These are phyloP conservation scores for Syncephalastrum contaminatum DNA, from an alignment of 371 early-diverging fungal species.

Conservation along the genomic window DNA sequence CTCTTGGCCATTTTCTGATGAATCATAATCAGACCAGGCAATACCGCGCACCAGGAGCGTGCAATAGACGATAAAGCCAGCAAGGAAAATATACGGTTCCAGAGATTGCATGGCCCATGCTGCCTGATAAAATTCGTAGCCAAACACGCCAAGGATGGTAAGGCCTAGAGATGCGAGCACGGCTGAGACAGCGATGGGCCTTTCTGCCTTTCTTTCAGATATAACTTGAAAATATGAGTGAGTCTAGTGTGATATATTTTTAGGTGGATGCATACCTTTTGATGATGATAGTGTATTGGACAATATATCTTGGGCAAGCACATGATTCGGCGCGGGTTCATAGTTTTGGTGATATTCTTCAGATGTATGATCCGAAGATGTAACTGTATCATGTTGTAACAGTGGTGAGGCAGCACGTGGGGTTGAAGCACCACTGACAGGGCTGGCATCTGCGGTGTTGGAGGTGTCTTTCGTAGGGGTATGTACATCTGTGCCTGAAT, in stretches of 20 bases:
- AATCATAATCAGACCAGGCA: slow-evolving; percentile 4
- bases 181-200: background rate
- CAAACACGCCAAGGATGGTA: slow-evolving; percentile 3
- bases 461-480: background rate
- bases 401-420: too few species aligned
- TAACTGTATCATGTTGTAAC: too few species aligned
- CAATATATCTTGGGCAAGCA: too few species aligned
- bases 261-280: too few species aligned
- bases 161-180: background rate
- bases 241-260: too few species aligned
- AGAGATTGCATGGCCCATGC: slow-evolving; percentile 12
- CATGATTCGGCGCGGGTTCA: too few species aligned
- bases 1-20: background rate
- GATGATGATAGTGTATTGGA: too few species aligned
- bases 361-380: too few species aligned
- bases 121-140: slow-evolving; percentile 14
- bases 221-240: too few species aligned
- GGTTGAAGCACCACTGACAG: background rate
- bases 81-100: slow-evolving; percentile 11
- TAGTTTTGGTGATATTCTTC: too few species aligned
- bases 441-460: background rate
- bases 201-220: too few species aligned
- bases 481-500: background rate
- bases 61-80: slow-evolving; percentile 10
- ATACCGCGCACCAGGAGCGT: slow-evolving; percentile 8